Percentiles rank a stretch among this genome's conserved stretches.
Evolutionary conservation across 2,329 filamentous ascomycete genomes (phyloP).

Genomic region (Fonsecaea erecta): DNA sequence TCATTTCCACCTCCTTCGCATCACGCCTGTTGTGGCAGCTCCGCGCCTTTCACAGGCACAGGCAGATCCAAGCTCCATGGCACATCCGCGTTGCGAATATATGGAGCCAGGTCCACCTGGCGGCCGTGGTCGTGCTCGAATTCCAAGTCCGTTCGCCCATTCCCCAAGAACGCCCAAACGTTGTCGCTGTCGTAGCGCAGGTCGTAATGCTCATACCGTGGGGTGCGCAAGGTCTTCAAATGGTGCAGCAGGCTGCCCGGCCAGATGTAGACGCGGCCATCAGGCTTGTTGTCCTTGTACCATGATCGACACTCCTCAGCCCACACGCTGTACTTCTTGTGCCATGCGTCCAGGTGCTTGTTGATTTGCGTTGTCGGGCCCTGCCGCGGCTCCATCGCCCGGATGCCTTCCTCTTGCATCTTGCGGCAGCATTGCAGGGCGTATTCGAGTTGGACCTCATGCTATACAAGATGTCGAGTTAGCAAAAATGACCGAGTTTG

Average conservation of each 20-base stretch:
- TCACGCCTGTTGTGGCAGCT: neutral
- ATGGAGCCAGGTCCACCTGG: constrained; percentile 26
- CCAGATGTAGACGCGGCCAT: constrained; percentile 29
- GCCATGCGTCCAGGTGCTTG: constrained; percentile 30
- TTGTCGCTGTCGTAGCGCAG: constrained; percentile 45
- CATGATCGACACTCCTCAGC: constrained; percentile 38
- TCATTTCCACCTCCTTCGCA: neutral
- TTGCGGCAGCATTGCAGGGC: constrained; percentile 41
- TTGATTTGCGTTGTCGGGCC: constrained; percentile 35
- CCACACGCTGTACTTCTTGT: constrained; percentile 38
- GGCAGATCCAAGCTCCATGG: constrained; percentile 24
- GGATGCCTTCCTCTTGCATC: constrained; percentile 41
- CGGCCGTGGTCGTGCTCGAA: constrained; percentile 16
- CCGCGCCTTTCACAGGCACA: neutral
- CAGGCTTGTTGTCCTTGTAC: constrained; percentile 38
- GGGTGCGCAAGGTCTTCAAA: constrained; percentile 43
- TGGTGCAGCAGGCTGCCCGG: constrained; percentile 28
- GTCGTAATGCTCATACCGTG: constrained; percentile 45
- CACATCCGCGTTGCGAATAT: constrained; percentile 24
- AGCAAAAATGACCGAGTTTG: neutral
- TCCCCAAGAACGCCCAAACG: constrained; percentile 47
- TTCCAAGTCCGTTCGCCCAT: constrained; percentile 52
- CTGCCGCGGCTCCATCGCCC: constrained; percentile 37
- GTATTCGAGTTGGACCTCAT: constrained; percentile 35
- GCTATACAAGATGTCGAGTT: constrained; percentile 23